Conservation (phyloP, 495 filamentous ascomycete species). For the Penicillium egyptiacum region DNA sequence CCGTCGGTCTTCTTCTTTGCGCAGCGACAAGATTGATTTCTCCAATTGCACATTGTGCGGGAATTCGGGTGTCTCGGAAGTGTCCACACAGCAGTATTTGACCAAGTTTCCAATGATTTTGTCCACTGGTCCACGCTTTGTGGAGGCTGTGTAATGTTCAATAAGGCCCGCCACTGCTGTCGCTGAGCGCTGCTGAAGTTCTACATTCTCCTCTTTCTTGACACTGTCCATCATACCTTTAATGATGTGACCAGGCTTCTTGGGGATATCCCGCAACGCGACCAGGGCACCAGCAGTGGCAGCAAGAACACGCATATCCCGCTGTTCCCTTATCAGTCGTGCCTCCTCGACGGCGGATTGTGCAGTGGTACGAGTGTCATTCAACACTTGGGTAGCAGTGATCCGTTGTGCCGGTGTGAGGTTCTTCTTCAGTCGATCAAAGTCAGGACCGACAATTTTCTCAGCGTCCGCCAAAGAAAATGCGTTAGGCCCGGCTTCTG, state of each 20-base stretch:
- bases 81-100: constrained; percentile 96
- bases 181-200: constrained; percentile 86
- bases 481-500: constrained; percentile 82
- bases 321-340: constrained; percentile 69
- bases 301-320: constrained; percentile 83
- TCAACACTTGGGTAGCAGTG: constrained; percentile 70
- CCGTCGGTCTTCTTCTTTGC: constrained; percentile 94
- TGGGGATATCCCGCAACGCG: constrained; percentile 80
- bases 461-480: constrained; percentile 88
- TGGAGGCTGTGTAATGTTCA: constrained; percentile 73
- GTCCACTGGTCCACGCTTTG: constrained; percentile 77
- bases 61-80: constrained; percentile 96
- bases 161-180: constrained; percentile 79
- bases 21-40: constrained; percentile 80
- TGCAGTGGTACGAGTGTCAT: constrained; percentile 68
- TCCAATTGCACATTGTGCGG: constrained; percentile 70
- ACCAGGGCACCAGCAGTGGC: constrained; percentile 86
- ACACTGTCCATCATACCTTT: constrained; percentile 98
- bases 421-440: constrained; percentile 78
- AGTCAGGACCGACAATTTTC: constrained; percentile 78
- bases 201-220: constrained; percentile 88
- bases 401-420: constrained; percentile 82
- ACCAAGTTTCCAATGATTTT: constrained; percentile 92
- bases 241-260: constrained; percentile 86
- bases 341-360: constrained; percentile 74